Conservation (phyloP, 192 early-diverging fungal genomes). For the Martensiomyces pterosporus region DNA sequence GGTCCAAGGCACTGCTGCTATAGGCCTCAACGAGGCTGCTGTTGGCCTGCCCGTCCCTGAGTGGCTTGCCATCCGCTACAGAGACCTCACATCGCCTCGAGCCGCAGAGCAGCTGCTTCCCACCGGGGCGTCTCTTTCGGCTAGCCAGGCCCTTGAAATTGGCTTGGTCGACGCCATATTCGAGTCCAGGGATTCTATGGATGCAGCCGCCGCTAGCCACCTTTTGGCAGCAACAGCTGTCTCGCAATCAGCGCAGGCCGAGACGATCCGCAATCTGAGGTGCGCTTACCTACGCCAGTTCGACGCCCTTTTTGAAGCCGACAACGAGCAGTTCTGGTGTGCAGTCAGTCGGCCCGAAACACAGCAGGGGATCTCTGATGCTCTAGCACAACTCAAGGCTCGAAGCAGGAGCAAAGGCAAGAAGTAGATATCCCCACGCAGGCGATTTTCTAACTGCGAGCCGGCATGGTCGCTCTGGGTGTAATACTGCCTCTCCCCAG, state of each 20-base stretch:
- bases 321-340: conserved; percentile 19
- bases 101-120: conserved; percentile 28
- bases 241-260: conserved; percentile 10
- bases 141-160: conserved; percentile 1
- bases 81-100: conserved; percentile 19
- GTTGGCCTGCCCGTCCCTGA: conserved; percentile 37
- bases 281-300: conserved; percentile 15
- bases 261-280: conserved; percentile 13
- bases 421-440: background rate
- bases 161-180: conserved; percentile 24
- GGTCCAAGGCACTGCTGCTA: conserved; percentile 9
- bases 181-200: conserved; percentile 5
- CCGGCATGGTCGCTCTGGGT: too few species aligned
- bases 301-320: conserved; percentile 16
- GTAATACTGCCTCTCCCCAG: too few species aligned
- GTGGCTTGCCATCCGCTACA: conserved; percentile 36
- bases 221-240: conserved; percentile 4
- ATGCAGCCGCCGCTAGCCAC: conserved; percentile 4
- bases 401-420: conserved; percentile 1
- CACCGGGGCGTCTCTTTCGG: conserved; percentile 13
- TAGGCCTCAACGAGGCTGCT: conserved; percentile 40
- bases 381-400: conserved; percentile 12
- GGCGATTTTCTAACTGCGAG: too few species aligned
- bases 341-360: conserved; percentile 14
- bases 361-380: conserved; percentile 9